phyloP scores from a whole-genome alignment of 2,329 filamentous ascomycete genomes.

The Plenodomus biglobosus region DNA sequence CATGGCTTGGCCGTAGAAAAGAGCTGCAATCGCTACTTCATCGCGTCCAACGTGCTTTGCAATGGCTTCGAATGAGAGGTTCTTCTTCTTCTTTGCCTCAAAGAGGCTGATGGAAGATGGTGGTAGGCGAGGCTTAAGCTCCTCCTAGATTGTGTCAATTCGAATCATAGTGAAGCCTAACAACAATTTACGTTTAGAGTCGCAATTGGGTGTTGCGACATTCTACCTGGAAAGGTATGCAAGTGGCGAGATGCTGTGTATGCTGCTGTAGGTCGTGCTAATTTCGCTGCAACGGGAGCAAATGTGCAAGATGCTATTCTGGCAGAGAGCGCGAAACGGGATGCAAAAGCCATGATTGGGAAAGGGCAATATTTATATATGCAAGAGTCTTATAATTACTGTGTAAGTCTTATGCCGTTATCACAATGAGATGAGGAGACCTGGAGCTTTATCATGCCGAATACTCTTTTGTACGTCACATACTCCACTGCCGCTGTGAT shows the following conservation, averaged over 20 bases:
- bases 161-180: not conserved
- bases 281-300: constrained; percentile 15
- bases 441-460: constrained; percentile 11
- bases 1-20: constrained; percentile 87
- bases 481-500: constrained; percentile 5
- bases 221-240: constrained; percentile 29
- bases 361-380: constrained; percentile 8
- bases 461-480: constrained; percentile 15
- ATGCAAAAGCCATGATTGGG: constrained; percentile 26
- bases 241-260: constrained; percentile 30
- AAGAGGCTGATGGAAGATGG: constrained; percentile 73
- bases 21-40: constrained; percentile 80
- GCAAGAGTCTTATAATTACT: constrained; percentile 14
- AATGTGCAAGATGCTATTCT: constrained; percentile 36
- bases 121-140: constrained; percentile 69
- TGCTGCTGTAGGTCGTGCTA: constrained; percentile 23
- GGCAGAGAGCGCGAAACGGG: constrained; percentile 35
- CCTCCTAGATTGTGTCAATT: constrained; percentile 52
- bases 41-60: constrained; percentile 71
- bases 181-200: constrained; percentile 37
- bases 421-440: constrained; percentile 20
- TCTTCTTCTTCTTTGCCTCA: constrained; percentile 73
- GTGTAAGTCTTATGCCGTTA: constrained; percentile 11
- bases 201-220: constrained; percentile 45
- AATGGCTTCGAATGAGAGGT: constrained; percentile 78